phyloP scores from a whole-genome alignment of 192 early-diverging fungal genomes.

The Coemansia sp. region DNA sequence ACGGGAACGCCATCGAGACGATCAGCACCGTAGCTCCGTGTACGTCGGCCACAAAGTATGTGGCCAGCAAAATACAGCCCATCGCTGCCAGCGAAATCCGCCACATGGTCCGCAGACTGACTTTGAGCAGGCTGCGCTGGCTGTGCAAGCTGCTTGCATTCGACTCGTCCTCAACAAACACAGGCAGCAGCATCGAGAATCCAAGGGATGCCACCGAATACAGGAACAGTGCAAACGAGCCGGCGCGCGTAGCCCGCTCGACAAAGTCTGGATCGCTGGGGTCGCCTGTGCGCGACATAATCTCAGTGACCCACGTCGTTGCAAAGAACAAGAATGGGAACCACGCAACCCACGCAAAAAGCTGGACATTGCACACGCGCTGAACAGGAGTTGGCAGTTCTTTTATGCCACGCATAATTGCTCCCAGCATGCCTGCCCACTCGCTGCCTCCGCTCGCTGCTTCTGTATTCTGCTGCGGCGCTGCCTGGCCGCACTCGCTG shows the following conservation, averaged over 20 bases:
- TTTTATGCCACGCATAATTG: slow-evolving; percentile 27
- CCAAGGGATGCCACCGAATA: slow-evolving; percentile 76
- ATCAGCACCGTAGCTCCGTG: slow-evolving; percentile 66
- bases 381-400: slow-evolving; percentile 72
- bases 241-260: slow-evolving; percentile 71
- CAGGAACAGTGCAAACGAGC: slow-evolving; percentile 84
- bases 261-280: slow-evolving; percentile 39
- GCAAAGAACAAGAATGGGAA: slow-evolving; percentile 97
- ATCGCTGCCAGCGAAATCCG: slow-evolving; percentile 69
- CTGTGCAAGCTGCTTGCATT: slow-evolving; percentile 4
- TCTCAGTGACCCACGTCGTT: slow-evolving; percentile 52
- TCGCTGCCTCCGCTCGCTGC: slow-evolving; percentile 1
- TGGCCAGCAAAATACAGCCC: slow-evolving; percentile 62
- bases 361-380: slow-evolving; percentile 86
- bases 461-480: neutral
- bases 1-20: slow-evolving; percentile 75
- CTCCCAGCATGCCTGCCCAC: slow-evolving; percentile 28
- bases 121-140: slow-evolving; percentile 8
- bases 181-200: slow-evolving; percentile 34
- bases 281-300: slow-evolving; percentile 32
- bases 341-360: slow-evolving; percentile 97
- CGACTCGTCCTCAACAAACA: slow-evolving; percentile 26
- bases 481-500: slow-evolving; percentile 11
- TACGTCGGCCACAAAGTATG: slow-evolving; percentile 63
- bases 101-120: slow-evolving; percentile 63